phyloP scores from a whole-genome alignment of 73 alveolate genomes.

The Paramecium pentaurelia region DNA sequence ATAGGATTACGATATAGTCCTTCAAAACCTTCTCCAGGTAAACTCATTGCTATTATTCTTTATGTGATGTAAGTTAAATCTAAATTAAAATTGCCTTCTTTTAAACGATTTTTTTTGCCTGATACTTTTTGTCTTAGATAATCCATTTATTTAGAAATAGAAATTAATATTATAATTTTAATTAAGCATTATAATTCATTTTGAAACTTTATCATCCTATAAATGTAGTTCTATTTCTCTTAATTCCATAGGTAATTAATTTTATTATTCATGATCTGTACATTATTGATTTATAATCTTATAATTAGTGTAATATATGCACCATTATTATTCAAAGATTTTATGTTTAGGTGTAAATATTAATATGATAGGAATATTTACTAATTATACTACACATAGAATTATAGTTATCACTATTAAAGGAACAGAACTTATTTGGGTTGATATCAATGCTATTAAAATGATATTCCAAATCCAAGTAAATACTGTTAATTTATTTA shows the following conservation, averaged over 20 bases:
- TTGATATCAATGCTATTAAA: not conserved
- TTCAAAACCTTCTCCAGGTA: constrained; percentile 88
- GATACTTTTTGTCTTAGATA: constrained; percentile 81
- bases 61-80: constrained; percentile 91
- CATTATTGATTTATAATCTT: not conserved
- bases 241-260: not conserved
- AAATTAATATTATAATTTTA: not conserved
- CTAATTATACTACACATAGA: not conserved
- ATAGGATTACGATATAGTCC: constrained; percentile 62
- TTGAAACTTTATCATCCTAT: not conserved
- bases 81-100: constrained; percentile 81
- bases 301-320: not conserved
- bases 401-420: not conserved
- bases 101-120: constrained; percentile 80
- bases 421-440: not conserved
- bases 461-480: not conserved
- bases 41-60: constrained; percentile 91
- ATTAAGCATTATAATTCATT: not conserved
- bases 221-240: not conserved
- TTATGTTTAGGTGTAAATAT: not conserved
- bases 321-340: not conserved
- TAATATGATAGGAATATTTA: not conserved
- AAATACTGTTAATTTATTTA: not conserved
- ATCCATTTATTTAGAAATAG: constrained; percentile 65
- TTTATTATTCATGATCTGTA: not conserved